A percentile compares a stretch with the other conserved stretches of the same genome.
Conservation (phyloP, 176 grass and related monocot species). For the Tuctoria greenei region DNA sequence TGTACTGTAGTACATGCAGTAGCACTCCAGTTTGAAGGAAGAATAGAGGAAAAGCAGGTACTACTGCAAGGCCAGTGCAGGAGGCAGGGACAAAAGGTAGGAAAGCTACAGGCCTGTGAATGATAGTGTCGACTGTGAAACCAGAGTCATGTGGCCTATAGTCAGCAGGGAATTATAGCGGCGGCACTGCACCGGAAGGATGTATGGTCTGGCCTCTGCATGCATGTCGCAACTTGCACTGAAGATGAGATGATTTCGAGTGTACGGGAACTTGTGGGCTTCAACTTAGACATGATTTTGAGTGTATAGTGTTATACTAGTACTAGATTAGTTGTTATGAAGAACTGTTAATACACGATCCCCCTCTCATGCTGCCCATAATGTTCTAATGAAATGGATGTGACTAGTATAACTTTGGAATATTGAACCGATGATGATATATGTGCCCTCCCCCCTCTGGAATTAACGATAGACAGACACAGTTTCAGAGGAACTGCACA, state of each 20-base stretch:
- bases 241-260: neutral
- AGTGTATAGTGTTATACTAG: neutral
- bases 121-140: slow-evolving; percentile 88
- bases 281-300: neutral
- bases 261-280: neutral
- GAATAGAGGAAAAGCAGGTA: too few species aligned
- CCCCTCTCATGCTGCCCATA: slow-evolving; percentile 29
- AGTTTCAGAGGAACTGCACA: neutral
- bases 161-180: slow-evolving; percentile 61
- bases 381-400: slow-evolving; percentile 20
- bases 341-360: slow-evolving; percentile 19
- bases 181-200: slow-evolving; percentile 17
- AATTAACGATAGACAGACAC: too few species aligned
- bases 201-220: slow-evolving; percentile 26
- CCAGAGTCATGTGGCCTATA: slow-evolving; percentile 65
- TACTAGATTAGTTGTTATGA: neutral
- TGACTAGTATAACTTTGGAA: neutral
- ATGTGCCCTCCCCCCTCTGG: too few species aligned
- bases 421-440: neutral
- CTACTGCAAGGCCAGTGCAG: too few species aligned
- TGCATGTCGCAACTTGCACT: slow-evolving; percentile 6
- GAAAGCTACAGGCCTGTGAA: slow-evolving; percentile 61
- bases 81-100: slow-evolving; percentile 55
- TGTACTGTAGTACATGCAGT: neutral
- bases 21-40: neutral